Evolutionary conservation across 306 rosid species (phyloP).

Genomic region (Quercus agrifolia): DNA sequence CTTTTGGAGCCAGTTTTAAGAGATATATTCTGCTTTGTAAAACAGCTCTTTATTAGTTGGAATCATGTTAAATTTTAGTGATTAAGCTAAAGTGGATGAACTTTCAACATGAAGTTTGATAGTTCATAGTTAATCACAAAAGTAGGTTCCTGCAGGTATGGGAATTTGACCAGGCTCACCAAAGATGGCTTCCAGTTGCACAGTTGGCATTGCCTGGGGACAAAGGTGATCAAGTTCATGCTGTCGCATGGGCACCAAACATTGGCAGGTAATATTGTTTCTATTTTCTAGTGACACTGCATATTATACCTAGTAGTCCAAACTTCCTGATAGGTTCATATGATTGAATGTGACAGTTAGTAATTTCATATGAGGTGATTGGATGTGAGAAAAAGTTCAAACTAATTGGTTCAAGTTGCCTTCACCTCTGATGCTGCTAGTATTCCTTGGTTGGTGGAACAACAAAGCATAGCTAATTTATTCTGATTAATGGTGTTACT

Average conservation of each 20-base stretch:
- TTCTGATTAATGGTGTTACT: background rate
- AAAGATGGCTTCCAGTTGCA: conserved; percentile 97
- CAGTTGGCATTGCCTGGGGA: conserved; percentile 69
- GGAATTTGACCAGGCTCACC: conserved; percentile 97
- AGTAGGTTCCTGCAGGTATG: conserved; percentile 51
- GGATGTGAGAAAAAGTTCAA: conserved; percentile 1
- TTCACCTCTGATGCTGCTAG: background rate
- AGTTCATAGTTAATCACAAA: background rate
- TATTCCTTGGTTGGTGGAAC: conserved; percentile 16
- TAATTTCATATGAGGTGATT: background rate
- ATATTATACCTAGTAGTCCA: background rate
- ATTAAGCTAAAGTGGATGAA: background rate
- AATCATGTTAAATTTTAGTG: background rate
- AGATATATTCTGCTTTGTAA: background rate
- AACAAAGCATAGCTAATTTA: background rate
- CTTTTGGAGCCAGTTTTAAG: background rate
- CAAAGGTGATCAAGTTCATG: conserved; percentile 64
- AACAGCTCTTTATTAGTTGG: background rate
- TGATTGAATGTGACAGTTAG: background rate
- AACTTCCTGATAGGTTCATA: background rate
- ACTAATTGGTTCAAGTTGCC: conserved; percentile 5
- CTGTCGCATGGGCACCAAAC: conserved; percentile 91
- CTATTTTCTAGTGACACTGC: background rate
- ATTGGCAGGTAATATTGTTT: conserved; percentile 69
- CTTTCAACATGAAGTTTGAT: background rate